Conservation (phyloP, 495 filamentous ascomycete genomes). For the Neurospora sp. region DNA sequence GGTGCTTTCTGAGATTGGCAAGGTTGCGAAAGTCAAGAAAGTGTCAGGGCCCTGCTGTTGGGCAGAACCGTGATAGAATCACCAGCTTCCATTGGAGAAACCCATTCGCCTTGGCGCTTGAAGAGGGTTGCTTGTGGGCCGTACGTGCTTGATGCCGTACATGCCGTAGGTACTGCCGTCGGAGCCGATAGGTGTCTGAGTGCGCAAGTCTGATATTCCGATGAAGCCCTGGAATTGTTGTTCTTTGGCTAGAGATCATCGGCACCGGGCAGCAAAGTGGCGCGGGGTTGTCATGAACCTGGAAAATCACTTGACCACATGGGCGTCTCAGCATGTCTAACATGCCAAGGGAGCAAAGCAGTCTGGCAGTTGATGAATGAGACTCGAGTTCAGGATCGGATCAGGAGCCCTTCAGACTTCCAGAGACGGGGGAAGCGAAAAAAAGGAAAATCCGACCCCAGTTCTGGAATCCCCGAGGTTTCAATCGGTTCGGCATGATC, state of each 20-base stretch:
- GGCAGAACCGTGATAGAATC: background rate
- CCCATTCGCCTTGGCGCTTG: background rate
- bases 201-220: background rate
- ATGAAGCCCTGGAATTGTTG: too few relatives aligned
- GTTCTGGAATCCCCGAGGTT: background rate
- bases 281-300: background rate
- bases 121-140: background rate
- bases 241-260: background rate
- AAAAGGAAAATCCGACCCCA: background rate
- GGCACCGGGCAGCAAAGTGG: background rate
- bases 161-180: background rate
- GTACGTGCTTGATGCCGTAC: background rate
- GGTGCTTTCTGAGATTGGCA: background rate
- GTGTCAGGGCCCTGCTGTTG: background rate
- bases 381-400: background rate
- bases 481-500: background rate
- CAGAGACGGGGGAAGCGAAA: background rate
- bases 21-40: background rate
- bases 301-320: background rate
- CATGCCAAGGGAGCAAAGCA: background rate
- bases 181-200: background rate
- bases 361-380: background rate
- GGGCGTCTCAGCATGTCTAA: background rate
- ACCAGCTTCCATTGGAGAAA: background rate
- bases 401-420: background rate